Conservation (phyloP, 768 basidiomycete species). For the Rhodotorula paludigena region DNA sequence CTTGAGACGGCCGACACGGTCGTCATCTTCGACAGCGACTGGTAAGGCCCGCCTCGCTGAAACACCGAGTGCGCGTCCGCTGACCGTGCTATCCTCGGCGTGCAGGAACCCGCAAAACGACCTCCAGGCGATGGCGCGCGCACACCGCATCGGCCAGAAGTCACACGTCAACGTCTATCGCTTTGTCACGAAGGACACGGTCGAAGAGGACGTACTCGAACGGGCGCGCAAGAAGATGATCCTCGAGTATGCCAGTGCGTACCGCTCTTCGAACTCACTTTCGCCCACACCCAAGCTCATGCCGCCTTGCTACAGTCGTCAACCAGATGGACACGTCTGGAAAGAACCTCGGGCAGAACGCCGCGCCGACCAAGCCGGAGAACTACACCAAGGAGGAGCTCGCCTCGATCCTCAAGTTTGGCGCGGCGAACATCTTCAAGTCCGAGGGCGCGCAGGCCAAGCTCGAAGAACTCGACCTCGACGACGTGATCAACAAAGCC, state of each 20-base stretch:
- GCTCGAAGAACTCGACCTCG: constrained; percentile 97
- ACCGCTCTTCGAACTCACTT: background rate
- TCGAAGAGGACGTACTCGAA: constrained; percentile 98
- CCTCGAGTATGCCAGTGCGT: constrained; percentile 87
- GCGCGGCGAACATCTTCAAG: constrained; percentile 99
- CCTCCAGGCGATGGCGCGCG: constrained; percentile 97
- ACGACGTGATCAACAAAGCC: constrained; percentile 92
- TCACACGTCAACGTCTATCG: constrained; percentile 97
- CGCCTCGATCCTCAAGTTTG: constrained; percentile 94
- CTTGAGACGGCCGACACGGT: constrained; percentile 98
- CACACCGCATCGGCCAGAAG: constrained; percentile 98
- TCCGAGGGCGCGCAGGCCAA: constrained; percentile 95
- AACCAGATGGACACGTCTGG: constrained; percentile 99
- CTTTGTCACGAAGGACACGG: constrained; percentile 97
- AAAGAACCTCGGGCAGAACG: constrained; percentile 70
- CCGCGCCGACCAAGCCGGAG: constrained; percentile 46
- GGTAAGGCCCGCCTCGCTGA: constrained; percentile 10
- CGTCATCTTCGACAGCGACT: constrained; percentile 91
- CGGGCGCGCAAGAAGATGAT: constrained; percentile 99
- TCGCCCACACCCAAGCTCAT: too few relatives aligned
- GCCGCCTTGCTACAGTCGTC: constrained; percentile 63
- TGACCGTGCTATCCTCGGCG: constrained; percentile 5
- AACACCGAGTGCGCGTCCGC: background rate
- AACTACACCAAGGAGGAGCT: constrained; percentile 84
- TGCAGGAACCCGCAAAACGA: constrained; percentile 62